These are phyloP conservation scores for Heliocybe sulcata DNA, from an alignment of 1,284 basidiomycete genomes.

Conservation along the genomic window DNA sequence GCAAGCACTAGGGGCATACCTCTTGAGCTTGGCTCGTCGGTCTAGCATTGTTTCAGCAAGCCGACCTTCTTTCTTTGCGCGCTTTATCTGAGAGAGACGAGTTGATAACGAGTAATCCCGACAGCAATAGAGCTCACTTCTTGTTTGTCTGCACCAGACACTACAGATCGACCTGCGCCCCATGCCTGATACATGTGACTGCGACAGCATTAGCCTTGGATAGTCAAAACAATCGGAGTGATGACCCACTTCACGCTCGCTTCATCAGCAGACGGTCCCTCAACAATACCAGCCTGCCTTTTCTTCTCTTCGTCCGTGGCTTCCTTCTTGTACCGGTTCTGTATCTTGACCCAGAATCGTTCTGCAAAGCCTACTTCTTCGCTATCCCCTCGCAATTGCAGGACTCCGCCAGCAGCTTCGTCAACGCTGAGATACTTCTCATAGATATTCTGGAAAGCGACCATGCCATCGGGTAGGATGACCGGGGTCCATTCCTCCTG, in stretches of 20 bases:
- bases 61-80: conserved; percentile 81
- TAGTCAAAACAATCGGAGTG: neutral
- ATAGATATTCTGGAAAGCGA: conserved; percentile 79
- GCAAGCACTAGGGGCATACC: conserved; percentile 38
- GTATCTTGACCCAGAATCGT: conserved; percentile 83
- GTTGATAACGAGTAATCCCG: conserved; percentile 5
- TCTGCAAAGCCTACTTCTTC: conserved; percentile 78
- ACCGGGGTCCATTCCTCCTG: conserved; percentile 86
- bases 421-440: conserved; percentile 80
- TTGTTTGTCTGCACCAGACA: conserved; percentile 65
- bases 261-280: conserved; percentile 59
- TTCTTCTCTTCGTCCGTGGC: conserved; percentile 78
- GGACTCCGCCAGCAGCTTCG: conserved; percentile 73
- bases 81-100: conserved; percentile 55
- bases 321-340: conserved; percentile 85
- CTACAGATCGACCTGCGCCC: conserved; percentile 75
- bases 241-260: conserved; percentile 58
- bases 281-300: conserved; percentile 54
- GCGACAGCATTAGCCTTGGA: conserved; percentile 5
- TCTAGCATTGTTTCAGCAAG: conserved; percentile 87
- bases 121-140: conserved; percentile 37
- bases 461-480: conserved; percentile 70
- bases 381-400: conserved; percentile 76
- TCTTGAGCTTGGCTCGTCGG: conserved; percentile 86
- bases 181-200: conserved; percentile 82